phyloP scores from a whole-genome alignment of 371 early-diverging fungal genomes.

The Mortierella sp. region DNA sequence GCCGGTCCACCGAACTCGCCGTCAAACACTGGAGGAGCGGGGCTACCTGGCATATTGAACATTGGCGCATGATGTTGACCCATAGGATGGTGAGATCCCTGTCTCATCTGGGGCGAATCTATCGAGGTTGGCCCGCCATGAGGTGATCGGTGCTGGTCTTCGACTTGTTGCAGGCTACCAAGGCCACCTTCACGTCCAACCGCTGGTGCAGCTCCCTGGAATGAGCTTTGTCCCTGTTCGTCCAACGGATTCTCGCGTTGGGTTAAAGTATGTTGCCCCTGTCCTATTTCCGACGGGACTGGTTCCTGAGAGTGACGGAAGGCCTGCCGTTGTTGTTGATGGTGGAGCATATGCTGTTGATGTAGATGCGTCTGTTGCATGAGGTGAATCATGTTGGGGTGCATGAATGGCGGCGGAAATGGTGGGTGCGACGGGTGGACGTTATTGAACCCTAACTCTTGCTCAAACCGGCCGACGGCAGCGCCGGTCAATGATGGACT shows the following conservation, averaged over 20 bases:
- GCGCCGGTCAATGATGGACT: background rate
- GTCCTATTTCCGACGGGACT: background rate
- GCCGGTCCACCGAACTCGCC: constrained; percentile 18
- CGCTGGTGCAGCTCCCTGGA: background rate
- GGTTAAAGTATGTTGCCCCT: background rate
- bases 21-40: constrained; percentile 25
- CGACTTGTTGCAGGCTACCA: background rate
- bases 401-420: constrained; percentile 39
- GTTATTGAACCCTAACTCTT: constrained; percentile 8
- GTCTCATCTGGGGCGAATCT: constrained; percentile 20
- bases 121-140: constrained; percentile 12
- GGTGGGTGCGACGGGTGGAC: constrained; percentile 20
- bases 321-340: constrained; percentile 21
- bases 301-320: constrained; percentile 5
- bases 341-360: constrained; percentile 21
- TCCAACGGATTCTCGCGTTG: background rate
- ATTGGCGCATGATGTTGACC: constrained; percentile 12
- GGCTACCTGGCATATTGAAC: constrained; percentile 12
- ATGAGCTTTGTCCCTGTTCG: background rate
- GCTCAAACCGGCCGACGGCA: constrained; percentile 4
- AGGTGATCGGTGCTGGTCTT: constrained; percentile 12
- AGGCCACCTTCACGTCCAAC: background rate
- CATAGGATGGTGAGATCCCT: constrained; percentile 4
- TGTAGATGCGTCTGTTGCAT: constrained; percentile 41
- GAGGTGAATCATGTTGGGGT: constrained; percentile 35